Conservation (phyloP, 768 basidiomycete genomes). For the Kwoniella sp. region DNA sequence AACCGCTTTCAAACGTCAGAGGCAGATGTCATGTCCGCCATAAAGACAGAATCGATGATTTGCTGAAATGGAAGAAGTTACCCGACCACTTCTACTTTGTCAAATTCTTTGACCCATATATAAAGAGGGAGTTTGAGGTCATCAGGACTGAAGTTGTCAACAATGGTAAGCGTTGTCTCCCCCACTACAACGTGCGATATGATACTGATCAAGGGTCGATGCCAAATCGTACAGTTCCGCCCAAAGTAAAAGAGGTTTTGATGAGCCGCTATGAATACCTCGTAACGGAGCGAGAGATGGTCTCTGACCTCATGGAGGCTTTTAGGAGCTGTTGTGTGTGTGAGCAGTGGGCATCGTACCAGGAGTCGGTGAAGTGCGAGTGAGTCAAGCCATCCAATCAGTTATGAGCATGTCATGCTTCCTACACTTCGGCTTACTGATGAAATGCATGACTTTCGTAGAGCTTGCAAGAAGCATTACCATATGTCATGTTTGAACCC, state of each 20-base stretch:
- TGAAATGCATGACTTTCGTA: conserved; percentile 6
- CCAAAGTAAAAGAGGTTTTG: conserved; percentile 74
- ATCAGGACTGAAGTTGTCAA: conserved; percentile 80
- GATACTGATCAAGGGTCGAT: not conserved
- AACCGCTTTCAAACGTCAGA: conserved; percentile 90
- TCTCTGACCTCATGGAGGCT: conserved; percentile 82
- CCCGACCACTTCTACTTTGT: conserved; percentile 96
- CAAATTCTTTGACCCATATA: conserved; percentile 93
- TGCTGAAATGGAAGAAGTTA: conserved; percentile 88
- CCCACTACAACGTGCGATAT: not conserved
- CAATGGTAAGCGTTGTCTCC: conserved; percentile 71
- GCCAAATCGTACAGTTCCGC: conserved; percentile 64
- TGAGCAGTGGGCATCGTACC: conserved; percentile 85
- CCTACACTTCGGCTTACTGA: not conserved
- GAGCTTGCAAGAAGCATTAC: conserved; percentile 80
- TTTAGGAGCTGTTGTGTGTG: conserved; percentile 85
- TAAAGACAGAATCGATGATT: conserved; percentile 90
- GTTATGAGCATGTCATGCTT: not conserved
- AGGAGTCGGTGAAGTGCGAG: conserved; percentile 58
- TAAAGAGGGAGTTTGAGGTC: conserved; percentile 97
- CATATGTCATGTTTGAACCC: conserved; percentile 95
- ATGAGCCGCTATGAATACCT: conserved; percentile 88
- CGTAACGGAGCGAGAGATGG: conserved; percentile 88
- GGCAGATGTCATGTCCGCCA: conserved; percentile 92
- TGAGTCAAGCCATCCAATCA: conserved; percentile 29